Evolutionary conservation across 2,329 filamentous ascomycete species (phyloP), one percentile per base, ranked within the genome.

Genomic region (Cladosporium phlei): DNA sequence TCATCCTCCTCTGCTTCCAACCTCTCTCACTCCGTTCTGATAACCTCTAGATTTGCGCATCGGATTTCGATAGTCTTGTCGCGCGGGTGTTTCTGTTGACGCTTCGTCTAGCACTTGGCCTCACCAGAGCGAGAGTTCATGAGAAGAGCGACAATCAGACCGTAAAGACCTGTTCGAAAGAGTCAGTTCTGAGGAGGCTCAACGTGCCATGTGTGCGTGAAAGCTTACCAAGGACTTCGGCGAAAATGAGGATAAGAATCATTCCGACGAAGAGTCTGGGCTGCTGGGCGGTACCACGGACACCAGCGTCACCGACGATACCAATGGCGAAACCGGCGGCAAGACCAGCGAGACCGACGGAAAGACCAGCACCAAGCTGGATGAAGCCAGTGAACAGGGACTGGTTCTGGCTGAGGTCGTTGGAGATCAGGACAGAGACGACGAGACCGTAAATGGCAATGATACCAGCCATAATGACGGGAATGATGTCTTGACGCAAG

Each of bases 381-480:
- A 76, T 75, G 67, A 76, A 76, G 59, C 70, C 69, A 54, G 70
- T 64, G 65, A 71, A 76, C 30, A 76, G 69, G 30, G 72, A 66
- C 25, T 62, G 66, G 32, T 69, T 55, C 54, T 75, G 72, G 42
- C 60, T 61, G 46, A 76, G 66, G 53, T 73, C 68, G 68, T 75
- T 75, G 60, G 73, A 75, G 65, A 76, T 76, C 58, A 76, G 60
- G 60, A 76, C 73, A 34, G 72, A 75, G 43, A 76, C 73, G 63
- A 76, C 73, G 46, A 76, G 68, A 57, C 73, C 73, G 68, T 76
- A 98, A 72, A 98, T 97, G 86, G 88, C 93, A 74, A 98, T 97
- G 74, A 98, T 98, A 97, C 93, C 93, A 79, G 93, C 93, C 93
- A 98, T 98, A 83, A 98, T 95, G 73, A 97, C 93, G 69, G 93